Evolutionary conservation across 306 rosid genomes (phyloP).

Genomic region (Lablab purpureus): DNA sequence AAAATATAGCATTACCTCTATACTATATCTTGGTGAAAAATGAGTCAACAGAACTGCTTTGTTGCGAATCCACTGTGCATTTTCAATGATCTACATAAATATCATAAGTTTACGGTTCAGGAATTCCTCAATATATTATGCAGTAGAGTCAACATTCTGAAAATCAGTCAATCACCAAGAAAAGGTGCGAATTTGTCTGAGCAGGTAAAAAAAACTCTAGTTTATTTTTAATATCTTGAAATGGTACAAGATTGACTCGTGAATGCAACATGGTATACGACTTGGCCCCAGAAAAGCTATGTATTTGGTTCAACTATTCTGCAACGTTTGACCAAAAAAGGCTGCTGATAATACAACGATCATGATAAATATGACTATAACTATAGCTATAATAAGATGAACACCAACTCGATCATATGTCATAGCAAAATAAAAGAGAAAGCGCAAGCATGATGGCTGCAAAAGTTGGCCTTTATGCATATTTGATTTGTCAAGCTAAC

Average conservation of each 20-base stretch:
- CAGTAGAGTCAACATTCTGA: constrained; percentile 14
- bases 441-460: neutral
- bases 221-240: too few species aligned
- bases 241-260: too few species aligned
- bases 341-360: neutral
- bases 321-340: neutral
- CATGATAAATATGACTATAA: constrained; percentile 4
- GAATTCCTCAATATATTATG: constrained; percentile 25
- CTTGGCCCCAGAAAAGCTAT: too few species aligned
- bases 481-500: constrained; percentile 38
- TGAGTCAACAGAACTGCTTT: constrained; percentile 89
- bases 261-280: too few species aligned
- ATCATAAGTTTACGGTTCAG: constrained; percentile 20
- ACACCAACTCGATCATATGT: constrained; percentile 3
- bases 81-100: constrained; percentile 71
- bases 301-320: too few species aligned
- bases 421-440: constrained; percentile 27
- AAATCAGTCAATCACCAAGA: neutral
- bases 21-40: constrained; percentile 88
- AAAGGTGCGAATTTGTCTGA: neutral
- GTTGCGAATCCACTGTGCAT: constrained; percentile 92
- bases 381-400: neutral
- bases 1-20: constrained; percentile 70
- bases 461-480: constrained; percentile 3
- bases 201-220: too few species aligned